phyloP scores from a whole-genome alignment of 208 protist genomes.

The Porcisia deanei region DNA sequence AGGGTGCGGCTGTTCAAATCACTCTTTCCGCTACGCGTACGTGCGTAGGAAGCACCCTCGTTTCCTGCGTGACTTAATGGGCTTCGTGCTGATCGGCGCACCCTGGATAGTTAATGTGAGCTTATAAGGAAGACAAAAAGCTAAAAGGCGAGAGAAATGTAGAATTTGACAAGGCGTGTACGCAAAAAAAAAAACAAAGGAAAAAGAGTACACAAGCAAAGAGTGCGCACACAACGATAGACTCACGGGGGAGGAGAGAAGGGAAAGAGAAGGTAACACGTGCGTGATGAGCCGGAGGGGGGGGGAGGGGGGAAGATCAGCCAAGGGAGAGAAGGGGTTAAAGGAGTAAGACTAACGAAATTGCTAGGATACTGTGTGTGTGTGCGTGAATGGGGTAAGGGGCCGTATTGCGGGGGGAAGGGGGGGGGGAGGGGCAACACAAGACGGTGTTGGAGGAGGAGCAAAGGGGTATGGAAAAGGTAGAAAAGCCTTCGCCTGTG shows the following conservation, averaged over 20 bases:
- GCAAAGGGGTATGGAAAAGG: neutral
- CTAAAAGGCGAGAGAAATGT: too few relatives aligned
- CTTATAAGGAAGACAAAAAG: too few relatives aligned
- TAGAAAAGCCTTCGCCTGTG: neutral
- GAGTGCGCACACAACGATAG: neutral
- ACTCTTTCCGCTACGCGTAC: too few relatives aligned
- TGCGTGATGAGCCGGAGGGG: neutral
- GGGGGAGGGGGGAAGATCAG: neutral
- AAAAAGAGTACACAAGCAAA: slow-evolving; percentile 1
- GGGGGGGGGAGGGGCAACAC: too few relatives aligned
- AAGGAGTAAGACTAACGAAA: neutral
- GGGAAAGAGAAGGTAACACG: neutral
- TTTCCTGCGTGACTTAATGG: neutral
- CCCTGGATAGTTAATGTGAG: too few relatives aligned
- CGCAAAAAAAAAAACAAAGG: neutral
- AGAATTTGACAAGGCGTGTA: too few relatives aligned
- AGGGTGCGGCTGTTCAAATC: too few relatives aligned
- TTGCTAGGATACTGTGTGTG: neutral
- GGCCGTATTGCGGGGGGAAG: neutral
- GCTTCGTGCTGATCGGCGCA: neutral
- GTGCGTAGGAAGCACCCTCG: neutral
- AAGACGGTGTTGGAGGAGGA: neutral
- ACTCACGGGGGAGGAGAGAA: neutral
- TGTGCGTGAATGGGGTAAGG: neutral
- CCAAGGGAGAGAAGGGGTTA: neutral